Conservation (phyloP, 768 basidiomycete species). For the Kwoniella newhampshirensis region DNA sequence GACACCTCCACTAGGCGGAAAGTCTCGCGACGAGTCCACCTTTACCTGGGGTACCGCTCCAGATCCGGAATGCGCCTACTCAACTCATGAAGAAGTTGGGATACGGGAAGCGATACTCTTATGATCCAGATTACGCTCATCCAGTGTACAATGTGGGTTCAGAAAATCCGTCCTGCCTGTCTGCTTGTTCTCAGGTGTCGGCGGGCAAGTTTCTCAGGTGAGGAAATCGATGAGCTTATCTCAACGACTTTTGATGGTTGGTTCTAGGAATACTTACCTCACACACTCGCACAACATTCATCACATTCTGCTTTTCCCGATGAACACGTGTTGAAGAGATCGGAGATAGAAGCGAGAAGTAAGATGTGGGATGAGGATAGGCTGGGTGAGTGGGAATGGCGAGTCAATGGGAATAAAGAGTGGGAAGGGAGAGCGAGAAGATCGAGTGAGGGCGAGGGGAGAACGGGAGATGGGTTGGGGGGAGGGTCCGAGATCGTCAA, state of each 20-base stretch:
- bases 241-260: too few relatives aligned
- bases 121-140: slow-evolving; percentile 67
- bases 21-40: slow-evolving; percentile 61
- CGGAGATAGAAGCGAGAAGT: slow-evolving; percentile 56
- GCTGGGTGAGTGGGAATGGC: slow-evolving; percentile 61
- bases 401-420: slow-evolving; percentile 57
- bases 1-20: slow-evolving; percentile 57
- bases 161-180: too few relatives aligned
- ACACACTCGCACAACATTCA: slow-evolving; percentile 52
- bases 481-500: too few relatives aligned
- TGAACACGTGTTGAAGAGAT: slow-evolving; percentile 57
- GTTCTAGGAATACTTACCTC: slow-evolving; percentile 65
- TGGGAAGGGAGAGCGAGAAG: slow-evolving; percentile 36
- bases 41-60: slow-evolving; percentile 65
- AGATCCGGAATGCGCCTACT: slow-evolving; percentile 77
- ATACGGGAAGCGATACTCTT: slow-evolving; percentile 66
- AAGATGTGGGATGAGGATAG: slow-evolving; percentile 66
- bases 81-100: slow-evolving; percentile 67
- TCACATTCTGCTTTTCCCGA: slow-evolving; percentile 44
- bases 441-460: not conserved
- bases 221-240: too few relatives aligned
- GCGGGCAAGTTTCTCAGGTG: too few relatives aligned
- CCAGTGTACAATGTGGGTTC: slow-evolving; percentile 59
- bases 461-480: not conserved
- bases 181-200: too few relatives aligned